These are phyloP conservation scores for Pigoraptor vietnamica DNA, from an alignment of 78 protist species.

Conservation along the genomic window DNA sequence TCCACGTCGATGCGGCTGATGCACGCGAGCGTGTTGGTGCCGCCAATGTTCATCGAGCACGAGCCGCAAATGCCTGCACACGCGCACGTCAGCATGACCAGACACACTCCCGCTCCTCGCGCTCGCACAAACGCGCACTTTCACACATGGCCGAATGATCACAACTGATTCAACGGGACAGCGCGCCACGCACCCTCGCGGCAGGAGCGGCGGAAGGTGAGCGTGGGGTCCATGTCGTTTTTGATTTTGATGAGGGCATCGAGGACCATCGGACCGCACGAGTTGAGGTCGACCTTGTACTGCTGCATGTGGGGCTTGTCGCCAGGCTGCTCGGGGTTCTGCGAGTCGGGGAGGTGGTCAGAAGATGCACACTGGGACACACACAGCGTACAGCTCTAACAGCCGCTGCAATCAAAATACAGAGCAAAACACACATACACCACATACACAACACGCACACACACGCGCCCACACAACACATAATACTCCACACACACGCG, in stretches of 20 bases:
- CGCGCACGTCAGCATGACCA: background rate
- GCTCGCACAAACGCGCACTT: background rate
- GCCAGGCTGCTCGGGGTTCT: conserved; percentile 47
- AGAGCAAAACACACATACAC: background rate
- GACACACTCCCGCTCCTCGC: background rate
- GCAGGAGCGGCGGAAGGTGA: conserved; percentile 87
- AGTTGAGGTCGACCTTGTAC: conserved; percentile 57
- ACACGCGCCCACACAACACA: too few relatives aligned
- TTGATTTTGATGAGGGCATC: conserved; percentile 75
- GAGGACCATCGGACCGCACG: conserved; percentile 87
- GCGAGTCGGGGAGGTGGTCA: background rate
- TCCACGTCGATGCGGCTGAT: conserved; percentile 31
- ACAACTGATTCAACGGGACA: background rate
- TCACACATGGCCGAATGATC: background rate
- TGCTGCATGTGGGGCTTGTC: conserved; percentile 65
- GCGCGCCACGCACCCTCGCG: conserved; percentile 58
- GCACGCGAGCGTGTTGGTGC: conserved; percentile 85
- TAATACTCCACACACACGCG: background rate
- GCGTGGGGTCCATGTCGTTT: conserved; percentile 75
- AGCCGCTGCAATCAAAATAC: too few relatives aligned
- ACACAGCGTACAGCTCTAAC: background rate
- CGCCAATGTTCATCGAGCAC: conserved; percentile 89
- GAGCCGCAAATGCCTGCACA: conserved; percentile 78
- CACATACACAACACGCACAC: too few relatives aligned
- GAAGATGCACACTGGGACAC: too few relatives aligned